Evolutionary conservation across 257 asterid genomes (phyloP).

Genomic region (Solanum peruvianum): DNA sequence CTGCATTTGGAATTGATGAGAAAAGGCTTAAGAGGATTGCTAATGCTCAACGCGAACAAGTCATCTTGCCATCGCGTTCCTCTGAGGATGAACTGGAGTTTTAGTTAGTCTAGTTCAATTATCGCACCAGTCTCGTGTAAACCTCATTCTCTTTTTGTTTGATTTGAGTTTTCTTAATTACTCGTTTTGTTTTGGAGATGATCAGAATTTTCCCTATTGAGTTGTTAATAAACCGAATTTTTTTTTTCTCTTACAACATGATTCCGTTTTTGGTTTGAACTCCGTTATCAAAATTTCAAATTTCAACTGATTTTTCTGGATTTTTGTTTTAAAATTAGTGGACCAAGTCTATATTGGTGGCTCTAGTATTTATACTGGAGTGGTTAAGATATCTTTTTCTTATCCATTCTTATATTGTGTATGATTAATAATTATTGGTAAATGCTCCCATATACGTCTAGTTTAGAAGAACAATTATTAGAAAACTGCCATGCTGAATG

Average conservation of each 20-base stretch:
- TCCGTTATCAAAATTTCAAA: background rate
- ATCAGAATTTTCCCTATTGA: too few species aligned
- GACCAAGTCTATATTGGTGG: background rate
- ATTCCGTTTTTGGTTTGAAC: background rate
- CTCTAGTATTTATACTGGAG: background rate
- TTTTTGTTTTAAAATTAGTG: too few species aligned
- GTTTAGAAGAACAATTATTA: background rate
- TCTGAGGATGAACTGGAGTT: background rate
- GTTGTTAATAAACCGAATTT: too few species aligned
- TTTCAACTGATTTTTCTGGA: too few species aligned
- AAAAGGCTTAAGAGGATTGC: background rate
- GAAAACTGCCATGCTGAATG: background rate
- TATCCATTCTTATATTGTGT: background rate
- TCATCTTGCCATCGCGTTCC: background rate
- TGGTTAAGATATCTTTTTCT: background rate
- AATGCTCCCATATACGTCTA: background rate
- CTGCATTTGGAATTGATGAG: background rate
- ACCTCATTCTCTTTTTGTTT: background rate
- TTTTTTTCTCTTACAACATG: background rate
- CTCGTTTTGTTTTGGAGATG: too few species aligned
- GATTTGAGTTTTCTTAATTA: too few species aligned
- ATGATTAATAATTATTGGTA: background rate
- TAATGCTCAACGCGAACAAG: background rate
- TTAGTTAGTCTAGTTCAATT: background rate
- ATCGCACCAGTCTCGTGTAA: background rate